Evolutionary conservation across 352 stramenopile species (phyloP).

Genomic region (Globisporangium radiosum): DNA sequence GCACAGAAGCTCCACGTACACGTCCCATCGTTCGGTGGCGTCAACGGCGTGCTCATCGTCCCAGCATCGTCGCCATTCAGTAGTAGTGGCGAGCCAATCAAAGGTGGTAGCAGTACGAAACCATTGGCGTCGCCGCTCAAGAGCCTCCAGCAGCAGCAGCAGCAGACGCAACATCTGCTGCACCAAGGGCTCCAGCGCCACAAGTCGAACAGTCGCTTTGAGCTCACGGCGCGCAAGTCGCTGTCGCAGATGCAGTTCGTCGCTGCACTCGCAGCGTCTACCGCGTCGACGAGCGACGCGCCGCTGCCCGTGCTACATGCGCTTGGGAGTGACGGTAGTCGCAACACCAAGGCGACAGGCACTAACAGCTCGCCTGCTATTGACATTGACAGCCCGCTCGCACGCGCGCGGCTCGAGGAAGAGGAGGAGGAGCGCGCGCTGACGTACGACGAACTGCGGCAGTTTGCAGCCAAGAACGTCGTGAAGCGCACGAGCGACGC

Average conservation of each 20-base stretch:
- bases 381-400: neutral
- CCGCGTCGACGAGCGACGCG: conserved; percentile 2
- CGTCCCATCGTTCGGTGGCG: conserved; percentile 44
- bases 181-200: conserved; percentile 22
- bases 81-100: neutral
- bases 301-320: neutral
- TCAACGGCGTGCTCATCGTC: conserved; percentile 53
- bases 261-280: conserved; percentile 17
- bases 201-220: conserved; percentile 22
- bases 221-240: conserved; percentile 34
- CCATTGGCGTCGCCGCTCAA: conserved; percentile 6
- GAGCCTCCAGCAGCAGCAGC: conserved; percentile 11
- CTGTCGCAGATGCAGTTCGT: conserved; percentile 39
- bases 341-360: neutral
- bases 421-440: conserved; percentile 66
- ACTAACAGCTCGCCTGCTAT: neutral
- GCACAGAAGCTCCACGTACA: conserved; percentile 50
- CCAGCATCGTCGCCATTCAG: conserved; percentile 18
- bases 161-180: conserved; percentile 9
- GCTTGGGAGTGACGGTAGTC: neutral
- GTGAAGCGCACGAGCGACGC: conserved; percentile 23
- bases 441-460: conserved; percentile 67
- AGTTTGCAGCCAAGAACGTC: conserved; percentile 51
- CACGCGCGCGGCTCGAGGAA: conserved; percentile 22
- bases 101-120: neutral